These are phyloP conservation scores for Dioszegia hungarica DNA, from an alignment of 768 basidiomycete genomes.

Conservation along the genomic window DNA sequence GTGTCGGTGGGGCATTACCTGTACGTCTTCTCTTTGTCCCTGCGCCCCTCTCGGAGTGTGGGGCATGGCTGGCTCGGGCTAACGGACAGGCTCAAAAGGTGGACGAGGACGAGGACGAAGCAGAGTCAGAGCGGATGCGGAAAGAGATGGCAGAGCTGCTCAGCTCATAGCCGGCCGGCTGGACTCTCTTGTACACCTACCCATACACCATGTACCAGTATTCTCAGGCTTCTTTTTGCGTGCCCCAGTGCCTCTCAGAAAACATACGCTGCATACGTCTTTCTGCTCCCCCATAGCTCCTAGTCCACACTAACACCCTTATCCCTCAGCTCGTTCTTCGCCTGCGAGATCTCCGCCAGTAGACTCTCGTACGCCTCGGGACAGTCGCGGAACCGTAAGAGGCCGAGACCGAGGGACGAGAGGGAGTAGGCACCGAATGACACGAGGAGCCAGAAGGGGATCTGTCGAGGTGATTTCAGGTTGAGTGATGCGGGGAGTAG, in stretches of 20 bases:
- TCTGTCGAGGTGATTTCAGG: too few relatives aligned
- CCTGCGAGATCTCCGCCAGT: constrained; percentile 59
- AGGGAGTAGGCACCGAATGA: constrained; percentile 75
- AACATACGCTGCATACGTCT: too few relatives aligned
- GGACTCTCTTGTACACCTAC: background rate
- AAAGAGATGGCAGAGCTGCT: constrained; percentile 82
- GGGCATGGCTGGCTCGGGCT: background rate
- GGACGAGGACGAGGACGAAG: constrained; percentile 67
- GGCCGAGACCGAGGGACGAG: constrained; percentile 68
- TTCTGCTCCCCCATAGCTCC: background rate
- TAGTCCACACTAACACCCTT: constrained; percentile 63
- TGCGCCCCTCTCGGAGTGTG: background rate
- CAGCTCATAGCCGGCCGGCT: constrained; percentile 53
- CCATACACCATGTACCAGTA: constrained; percentile 3
- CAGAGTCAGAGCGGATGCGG: constrained; percentile 83
- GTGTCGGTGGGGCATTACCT: constrained; percentile 66
- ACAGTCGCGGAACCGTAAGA: constrained; percentile 69
- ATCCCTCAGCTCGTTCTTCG: constrained; percentile 59
- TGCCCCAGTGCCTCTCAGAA: too few relatives aligned
- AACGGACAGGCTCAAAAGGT: constrained; percentile 52
- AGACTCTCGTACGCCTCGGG: constrained; percentile 73
- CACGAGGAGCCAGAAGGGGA: constrained; percentile 78
- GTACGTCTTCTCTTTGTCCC: constrained; percentile 53
- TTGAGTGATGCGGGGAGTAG: too few relatives aligned
- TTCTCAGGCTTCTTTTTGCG: too few relatives aligned